phyloP scores from a whole-genome alignment of 2,329 filamentous ascomycete genomes.

The Drechslerella stenobrocha region DNA sequence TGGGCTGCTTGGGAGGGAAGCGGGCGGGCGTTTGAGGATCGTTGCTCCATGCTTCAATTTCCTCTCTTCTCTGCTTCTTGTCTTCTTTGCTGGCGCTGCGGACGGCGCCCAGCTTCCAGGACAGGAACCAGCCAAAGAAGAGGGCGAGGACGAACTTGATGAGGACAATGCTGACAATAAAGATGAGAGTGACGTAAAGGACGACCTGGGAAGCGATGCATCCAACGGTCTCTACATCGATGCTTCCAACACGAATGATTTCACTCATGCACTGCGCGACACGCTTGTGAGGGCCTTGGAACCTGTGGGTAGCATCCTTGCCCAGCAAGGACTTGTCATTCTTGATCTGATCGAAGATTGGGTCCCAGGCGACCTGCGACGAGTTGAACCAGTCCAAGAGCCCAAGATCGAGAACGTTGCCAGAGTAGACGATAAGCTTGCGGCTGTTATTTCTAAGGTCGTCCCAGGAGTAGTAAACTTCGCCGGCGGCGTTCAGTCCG shows the following conservation, averaged over 20 bases:
- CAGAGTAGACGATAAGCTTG: constrained; percentile 92
- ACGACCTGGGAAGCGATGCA: constrained; percentile 98
- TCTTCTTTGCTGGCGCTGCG: constrained; percentile 74
- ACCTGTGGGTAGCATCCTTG: constrained; percentile 83
- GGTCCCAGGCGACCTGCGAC: constrained; percentile 73
- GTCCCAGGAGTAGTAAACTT: constrained; percentile 95
- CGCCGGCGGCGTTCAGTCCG: constrained; percentile 68
- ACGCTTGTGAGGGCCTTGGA: constrained; percentile 78
- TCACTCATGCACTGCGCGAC: constrained; percentile 85
- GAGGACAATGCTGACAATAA: constrained; percentile 86
- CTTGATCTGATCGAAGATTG: constrained; percentile 77
- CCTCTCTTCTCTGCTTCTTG: constrained; percentile 79
- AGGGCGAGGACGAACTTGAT: constrained; percentile 87
- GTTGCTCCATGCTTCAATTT: constrained; percentile 97
- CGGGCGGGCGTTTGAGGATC: constrained; percentile 93
- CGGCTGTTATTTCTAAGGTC: constrained; percentile 86
- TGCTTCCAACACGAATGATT: constrained; percentile 91
- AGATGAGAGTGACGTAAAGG: constrained; percentile 85
- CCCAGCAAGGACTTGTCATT: constrained; percentile 73
- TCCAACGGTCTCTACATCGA: constrained; percentile 93
- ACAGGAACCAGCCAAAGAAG: constrained; percentile 95
- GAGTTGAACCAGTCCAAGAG: constrained; percentile 88
- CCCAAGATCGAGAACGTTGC: constrained; percentile 86
- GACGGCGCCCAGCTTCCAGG: constrained; percentile 75
- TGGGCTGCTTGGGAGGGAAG: constrained; percentile 66